Evolutionary conservation across 352 stramenopile genomes (phyloP).

Genomic region (Globisporangium takayamanum): DNA sequence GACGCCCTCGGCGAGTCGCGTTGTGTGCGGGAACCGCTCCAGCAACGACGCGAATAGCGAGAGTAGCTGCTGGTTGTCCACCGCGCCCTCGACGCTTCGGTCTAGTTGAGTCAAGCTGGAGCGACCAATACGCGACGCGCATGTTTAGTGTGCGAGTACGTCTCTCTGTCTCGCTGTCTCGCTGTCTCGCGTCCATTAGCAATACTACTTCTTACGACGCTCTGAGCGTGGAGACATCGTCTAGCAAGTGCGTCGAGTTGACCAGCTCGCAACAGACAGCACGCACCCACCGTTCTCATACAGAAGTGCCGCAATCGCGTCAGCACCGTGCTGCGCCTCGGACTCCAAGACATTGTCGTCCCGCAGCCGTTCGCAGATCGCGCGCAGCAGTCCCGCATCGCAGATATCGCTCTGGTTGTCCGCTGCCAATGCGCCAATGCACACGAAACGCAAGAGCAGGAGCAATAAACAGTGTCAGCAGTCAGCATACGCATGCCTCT

Average conservation of each 20-base stretch:
- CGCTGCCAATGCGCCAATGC: constrained; percentile 12
- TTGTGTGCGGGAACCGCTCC: constrained; percentile 12
- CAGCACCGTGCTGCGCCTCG: constrained; percentile 18
- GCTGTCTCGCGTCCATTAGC: too few relatives aligned
- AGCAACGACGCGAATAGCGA: constrained; percentile 22
- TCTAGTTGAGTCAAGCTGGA: constrained; percentile 10
- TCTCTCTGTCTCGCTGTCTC: too few relatives aligned
- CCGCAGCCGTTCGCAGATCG: constrained; percentile 21
- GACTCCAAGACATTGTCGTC: constrained; percentile 11
- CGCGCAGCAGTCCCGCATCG: constrained; percentile 20
- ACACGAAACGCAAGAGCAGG: neutral
- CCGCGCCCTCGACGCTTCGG: constrained; percentile 16
- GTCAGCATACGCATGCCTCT: too few relatives aligned
- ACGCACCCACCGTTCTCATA: constrained; percentile 37
- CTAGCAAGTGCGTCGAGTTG: neutral
- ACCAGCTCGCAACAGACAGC: neutral
- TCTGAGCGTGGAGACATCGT: neutral
- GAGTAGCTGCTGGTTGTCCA: constrained; percentile 23
- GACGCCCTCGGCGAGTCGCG: constrained; percentile 19
- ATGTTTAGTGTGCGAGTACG: neutral
- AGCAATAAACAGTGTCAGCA: too few relatives aligned
- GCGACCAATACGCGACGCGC: neutral
- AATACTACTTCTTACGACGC: too few relatives aligned
- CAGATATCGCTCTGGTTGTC: constrained; percentile 54
- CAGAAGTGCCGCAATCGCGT: constrained; percentile 27